These are phyloP conservation scores for Cucurbita ficifolia DNA, from an alignment of 306 rosid genomes.

Conservation along the genomic window DNA sequence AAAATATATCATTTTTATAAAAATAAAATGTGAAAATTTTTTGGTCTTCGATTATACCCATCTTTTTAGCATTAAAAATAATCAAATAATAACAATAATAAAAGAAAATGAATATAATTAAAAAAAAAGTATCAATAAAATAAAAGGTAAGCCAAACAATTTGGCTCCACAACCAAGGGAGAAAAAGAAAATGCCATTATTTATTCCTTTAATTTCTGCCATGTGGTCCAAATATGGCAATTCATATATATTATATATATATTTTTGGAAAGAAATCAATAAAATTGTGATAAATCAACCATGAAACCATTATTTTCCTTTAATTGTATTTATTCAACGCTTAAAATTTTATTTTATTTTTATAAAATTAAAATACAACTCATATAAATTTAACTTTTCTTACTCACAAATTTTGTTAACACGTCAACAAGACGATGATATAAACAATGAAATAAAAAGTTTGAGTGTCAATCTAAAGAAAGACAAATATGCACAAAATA, in stretches of 20 bases:
- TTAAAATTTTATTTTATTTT: neutral
- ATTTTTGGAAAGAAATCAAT: neutral
- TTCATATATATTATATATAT: neutral
- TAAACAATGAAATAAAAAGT: neutral
- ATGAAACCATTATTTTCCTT: too few species aligned
- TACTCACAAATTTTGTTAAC: neutral
- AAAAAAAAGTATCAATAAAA: too few species aligned
- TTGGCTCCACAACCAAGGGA: conserved; percentile 2
- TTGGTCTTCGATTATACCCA: too few species aligned
- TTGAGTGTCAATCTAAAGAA: neutral
- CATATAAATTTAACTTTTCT: neutral
- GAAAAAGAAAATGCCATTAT: neutral
- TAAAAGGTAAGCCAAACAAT: neutral
- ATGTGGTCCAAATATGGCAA: neutral
- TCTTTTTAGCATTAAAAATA: too few species aligned
- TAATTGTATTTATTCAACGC: neutral
- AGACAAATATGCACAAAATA: neutral
- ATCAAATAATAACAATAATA: neutral
- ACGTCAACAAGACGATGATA: neutral
- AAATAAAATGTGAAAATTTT: too few species aligned
- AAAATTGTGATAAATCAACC: neutral
- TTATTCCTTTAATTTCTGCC: neutral
- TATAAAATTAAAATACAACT: neutral
- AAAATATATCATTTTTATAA: too few species aligned
- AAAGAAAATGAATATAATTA: neutral